Evolutionary conservation across 768 basidiomycete genomes (phyloP).

Genomic region (Boletus sp.): DNA sequence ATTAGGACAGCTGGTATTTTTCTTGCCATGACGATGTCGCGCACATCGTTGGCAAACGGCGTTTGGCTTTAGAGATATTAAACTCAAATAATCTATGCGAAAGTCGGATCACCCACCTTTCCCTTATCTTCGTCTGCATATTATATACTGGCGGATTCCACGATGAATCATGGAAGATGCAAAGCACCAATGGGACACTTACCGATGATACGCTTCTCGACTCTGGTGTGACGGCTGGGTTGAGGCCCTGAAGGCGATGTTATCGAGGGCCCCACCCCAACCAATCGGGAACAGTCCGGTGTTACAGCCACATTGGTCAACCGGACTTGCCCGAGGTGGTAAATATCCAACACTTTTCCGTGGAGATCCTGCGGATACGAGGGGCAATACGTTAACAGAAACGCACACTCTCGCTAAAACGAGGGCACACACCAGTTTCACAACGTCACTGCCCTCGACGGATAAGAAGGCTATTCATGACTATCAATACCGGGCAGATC

Average conservation of each 20-base stretch:
- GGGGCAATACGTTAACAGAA: conserved; percentile 15
- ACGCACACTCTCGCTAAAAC: conserved; percentile 2
- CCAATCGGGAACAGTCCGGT: conserved; percentile 42
- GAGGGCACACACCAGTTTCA: conserved; percentile 38
- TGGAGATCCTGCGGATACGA: conserved; percentile 37
- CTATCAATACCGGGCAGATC: conserved; percentile 12
- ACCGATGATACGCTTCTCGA: conserved; percentile 55
- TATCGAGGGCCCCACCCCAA: conserved; percentile 48
- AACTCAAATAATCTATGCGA: neutral
- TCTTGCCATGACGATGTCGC: conserved; percentile 47
- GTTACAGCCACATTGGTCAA: conserved; percentile 51
- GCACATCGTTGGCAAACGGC: conserved; percentile 53
- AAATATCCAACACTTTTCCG: conserved; percentile 42
- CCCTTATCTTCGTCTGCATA: conserved; percentile 39
- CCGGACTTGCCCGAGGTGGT: conserved; percentile 43
- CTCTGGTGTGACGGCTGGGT: conserved; percentile 45
- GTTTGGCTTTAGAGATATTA: conserved; percentile 41
- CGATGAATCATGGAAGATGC: neutral
- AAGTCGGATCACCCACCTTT: conserved; percentile 36
- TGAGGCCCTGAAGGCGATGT: conserved; percentile 41
- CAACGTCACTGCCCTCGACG: conserved; percentile 46
- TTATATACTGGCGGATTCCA: conserved; percentile 42
- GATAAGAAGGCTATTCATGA: conserved; percentile 45
- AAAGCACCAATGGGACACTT: conserved; percentile 11
- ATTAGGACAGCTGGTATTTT: conserved; percentile 44